These are phyloP conservation scores for Aureobasidium sp. DNA, from an alignment of 2,329 filamentous ascomycete species.

Conservation along the genomic window DNA sequence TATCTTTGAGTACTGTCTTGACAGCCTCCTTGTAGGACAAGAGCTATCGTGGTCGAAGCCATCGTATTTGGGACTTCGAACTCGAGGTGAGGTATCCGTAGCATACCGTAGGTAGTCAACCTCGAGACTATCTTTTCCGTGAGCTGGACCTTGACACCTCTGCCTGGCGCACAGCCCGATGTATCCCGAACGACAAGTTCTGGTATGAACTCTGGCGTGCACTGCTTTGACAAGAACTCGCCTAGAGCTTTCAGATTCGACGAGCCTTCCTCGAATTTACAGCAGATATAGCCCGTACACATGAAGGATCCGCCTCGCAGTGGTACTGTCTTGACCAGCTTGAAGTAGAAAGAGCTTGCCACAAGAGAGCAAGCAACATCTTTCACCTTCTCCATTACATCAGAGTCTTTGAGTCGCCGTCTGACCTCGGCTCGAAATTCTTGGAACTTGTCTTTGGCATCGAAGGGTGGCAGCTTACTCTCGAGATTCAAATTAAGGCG, in stretches of 20 bases:
- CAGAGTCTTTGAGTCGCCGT: slow-evolving; percentile 23
- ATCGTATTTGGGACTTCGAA: not conserved
- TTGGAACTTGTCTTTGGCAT: slow-evolving; percentile 30
- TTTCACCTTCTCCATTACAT: slow-evolving; percentile 25
- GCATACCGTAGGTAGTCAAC: not conserved
- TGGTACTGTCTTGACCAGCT: slow-evolving; percentile 11
- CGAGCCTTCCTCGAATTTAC: slow-evolving; percentile 5
- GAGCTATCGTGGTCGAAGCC: not conserved
- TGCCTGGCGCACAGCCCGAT: not conserved
- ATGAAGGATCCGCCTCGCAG: not conserved
- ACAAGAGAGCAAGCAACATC: slow-evolving; percentile 30
- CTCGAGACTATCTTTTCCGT: not conserved
- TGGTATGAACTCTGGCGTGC: not conserved
- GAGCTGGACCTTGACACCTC: not conserved
- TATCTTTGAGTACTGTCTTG: not conserved
- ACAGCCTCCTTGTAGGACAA: not conserved
- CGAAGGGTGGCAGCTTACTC: slow-evolving; percentile 24
- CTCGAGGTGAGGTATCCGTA: not conserved
- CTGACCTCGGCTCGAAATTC: slow-evolving; percentile 28
- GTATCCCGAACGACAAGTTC: not conserved
- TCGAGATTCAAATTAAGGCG: slow-evolving; percentile 31
- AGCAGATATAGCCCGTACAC: not conserved
- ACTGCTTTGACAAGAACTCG: not conserved
- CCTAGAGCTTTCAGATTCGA: not conserved
- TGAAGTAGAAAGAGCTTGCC: slow-evolving; percentile 34